Conservation (phyloP, 441 rosid species). For the Pelargonium cotyledonis region DNA sequence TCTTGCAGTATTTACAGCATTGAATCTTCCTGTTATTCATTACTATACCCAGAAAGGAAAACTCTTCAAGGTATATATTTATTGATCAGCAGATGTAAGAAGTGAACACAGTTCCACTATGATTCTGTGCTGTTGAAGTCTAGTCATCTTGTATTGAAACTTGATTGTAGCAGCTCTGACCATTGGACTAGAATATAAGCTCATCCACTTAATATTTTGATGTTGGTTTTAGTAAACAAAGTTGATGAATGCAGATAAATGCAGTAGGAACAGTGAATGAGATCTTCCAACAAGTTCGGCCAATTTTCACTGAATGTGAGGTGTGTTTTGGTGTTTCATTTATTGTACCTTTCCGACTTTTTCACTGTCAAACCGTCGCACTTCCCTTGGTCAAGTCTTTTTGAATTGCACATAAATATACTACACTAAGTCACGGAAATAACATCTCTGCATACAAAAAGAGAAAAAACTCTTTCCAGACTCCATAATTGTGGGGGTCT, state of each 20-base stretch:
- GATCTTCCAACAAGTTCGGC: slow-evolving; percentile 65
- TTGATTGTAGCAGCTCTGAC: no score
- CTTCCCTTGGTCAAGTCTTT: no score
- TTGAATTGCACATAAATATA: no score
- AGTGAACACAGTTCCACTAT: not conserved
- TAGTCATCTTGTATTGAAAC: not conserved
- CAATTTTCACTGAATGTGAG: slow-evolving; percentile 52
- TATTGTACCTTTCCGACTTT: no score
- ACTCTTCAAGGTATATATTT: slow-evolving; percentile 47
- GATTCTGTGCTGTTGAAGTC: not conserved
- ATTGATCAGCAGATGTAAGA: not conserved
- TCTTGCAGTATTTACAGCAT: slow-evolving; percentile 53
- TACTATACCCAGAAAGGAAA: slow-evolving; percentile 73
- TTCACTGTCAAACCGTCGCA: no score
- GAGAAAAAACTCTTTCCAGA: no score
- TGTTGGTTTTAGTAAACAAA: not conserved
- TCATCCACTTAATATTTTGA: no score
- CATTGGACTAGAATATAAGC: no score
- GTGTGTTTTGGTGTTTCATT: slow-evolving; percentile 25
- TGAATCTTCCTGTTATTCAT: slow-evolving; percentile 68
- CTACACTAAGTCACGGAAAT: no score
- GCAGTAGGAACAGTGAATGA: slow-evolving; percentile 87
- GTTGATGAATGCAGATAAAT: slow-evolving; percentile 44
- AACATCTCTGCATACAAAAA: no score
- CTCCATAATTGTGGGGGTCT: no score